Base-by-base conservation (phyloP, 2,329 filamentous ascomycete species). In the Fusarium redolens region DNA sequence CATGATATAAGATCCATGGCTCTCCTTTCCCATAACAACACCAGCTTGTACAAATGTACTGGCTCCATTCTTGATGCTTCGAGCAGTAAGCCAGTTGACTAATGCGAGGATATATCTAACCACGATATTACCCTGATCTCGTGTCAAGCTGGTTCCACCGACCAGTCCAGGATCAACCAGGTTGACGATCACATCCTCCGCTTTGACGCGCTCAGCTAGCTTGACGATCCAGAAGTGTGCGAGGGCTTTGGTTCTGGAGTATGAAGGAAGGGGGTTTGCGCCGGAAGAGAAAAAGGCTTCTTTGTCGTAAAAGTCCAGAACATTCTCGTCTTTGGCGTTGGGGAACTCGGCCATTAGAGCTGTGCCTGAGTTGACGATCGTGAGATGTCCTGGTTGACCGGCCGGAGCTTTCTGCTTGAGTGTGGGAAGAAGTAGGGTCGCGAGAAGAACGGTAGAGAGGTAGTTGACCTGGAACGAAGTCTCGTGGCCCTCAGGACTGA, bases 91-190 rank as follows among this genome's bases (percentile, higher is more conserved):
- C 25, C 54, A 60, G 47, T 76, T 76, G 30, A 68, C 7, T 0
- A 65, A 10, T 7, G 28, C 20, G 4, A 33, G 12, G 0, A 79
- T 17, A 1, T 75, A 45, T 9, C 55, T 68, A 1, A 77, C 10
- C 1, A 79, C 7, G 3, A 75, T 60, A 14, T 65, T 64, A 3
- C 75, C 65, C 4, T 84, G 81, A 10, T 18, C 41, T 2, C 83
- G 80, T 20, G 74, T 68, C 6, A 89, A 77, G 1, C 77, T 72
- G 0, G 87, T 88, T 5, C 83, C 85, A 40, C 79, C 82, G 12
- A 82, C 79, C 48, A 82, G 78, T 0, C 84, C 86, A 2, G 86
- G 86, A 25, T 86, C 85, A 2, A 83, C 84, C 3, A 86, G 66
- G 58, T 87, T 88, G 44, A 88, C 77, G 12, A 85, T 68, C 0